Base-by-base conservation (phyloP, 2,329 filamentous ascomycete genomes). In the Aspergillus fischeri region DNA sequence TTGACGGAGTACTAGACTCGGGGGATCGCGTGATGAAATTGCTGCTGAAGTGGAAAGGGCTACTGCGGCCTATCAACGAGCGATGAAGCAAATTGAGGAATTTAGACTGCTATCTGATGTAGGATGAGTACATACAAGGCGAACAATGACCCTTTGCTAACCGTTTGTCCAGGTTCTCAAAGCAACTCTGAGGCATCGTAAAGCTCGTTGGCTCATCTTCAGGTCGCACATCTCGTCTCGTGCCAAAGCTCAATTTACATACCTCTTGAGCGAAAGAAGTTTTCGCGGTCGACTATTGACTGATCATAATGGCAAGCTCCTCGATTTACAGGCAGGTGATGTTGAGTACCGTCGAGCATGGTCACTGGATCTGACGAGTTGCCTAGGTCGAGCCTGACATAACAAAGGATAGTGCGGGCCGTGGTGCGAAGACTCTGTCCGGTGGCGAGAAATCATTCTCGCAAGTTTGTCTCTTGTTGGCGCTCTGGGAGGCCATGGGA, bases 381-480 rank as follows among this genome's bases (percentile, higher is more conserved):
- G 57, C 41, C 21, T 59, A 82, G 77, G 82, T 87, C 54, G 84
- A 89, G 70, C 86, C 86, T 3, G 86, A 88, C 63, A 83, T 82
- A 50, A 94, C 89, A 24, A 87, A 83, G 63, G 85, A 83, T 59
- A 84, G 83, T 24, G 81, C 83, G 3, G 92, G 91, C 2, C 85
- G 93, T 51, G 89, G 90, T 67, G 93, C 94, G 25, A 96, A 91
- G 76, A 97, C 93, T 0, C 80, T 99, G 1, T 97, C 92, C 8
- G 94, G 94, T 53, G 94, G 94, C 29, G 94, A 99, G 73, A 99
- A 99, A 73, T 97, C 93, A 0, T 99, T 97, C 73, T 95, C 92
- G 3, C 96, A 93, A 3, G 95, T 97, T 58, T 99, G 94, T 75
- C 83, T 99, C 65, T 79, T 99, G 54, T 81, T 99, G 32, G 86